Evolutionary conservation across 805 yeast genomes (phyloP).

Genomic region (Candida peoriensis): DNA sequence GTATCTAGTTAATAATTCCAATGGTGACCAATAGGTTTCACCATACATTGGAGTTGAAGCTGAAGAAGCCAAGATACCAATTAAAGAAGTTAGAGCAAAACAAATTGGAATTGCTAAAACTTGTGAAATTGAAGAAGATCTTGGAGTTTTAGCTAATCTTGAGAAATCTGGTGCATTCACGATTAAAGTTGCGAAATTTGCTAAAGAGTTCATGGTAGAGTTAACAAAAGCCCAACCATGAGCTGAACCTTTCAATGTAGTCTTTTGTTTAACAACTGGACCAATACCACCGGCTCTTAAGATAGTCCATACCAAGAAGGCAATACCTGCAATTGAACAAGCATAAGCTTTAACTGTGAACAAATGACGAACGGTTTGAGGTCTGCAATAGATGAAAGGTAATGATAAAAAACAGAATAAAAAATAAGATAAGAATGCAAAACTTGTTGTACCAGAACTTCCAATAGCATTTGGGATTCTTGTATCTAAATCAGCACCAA

Average conservation of each 20-base stretch:
- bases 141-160: constrained; percentile 63
- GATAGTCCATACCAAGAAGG: constrained; percentile 78
- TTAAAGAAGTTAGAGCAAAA: constrained; percentile 74
- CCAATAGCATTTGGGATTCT: constrained; percentile 61
- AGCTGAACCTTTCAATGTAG: constrained; percentile 49
- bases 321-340: constrained; percentile 81
- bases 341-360: constrained; percentile 77
- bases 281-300: constrained; percentile 79
- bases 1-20: constrained; percentile 57
- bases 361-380: constrained; percentile 76
- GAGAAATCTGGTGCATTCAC: constrained; percentile 88
- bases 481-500: constrained; percentile 57
- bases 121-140: constrained; percentile 52
- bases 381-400: constrained; percentile 78
- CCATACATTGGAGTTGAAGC: constrained; percentile 67
- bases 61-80: constrained; percentile 81
- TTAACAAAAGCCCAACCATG: constrained; percentile 81
- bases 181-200: constrained; percentile 86
- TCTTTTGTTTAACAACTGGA: constrained; percentile 54
- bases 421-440: constrained; percentile 70
- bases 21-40: constrained; percentile 76
- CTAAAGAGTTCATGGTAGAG: constrained; percentile 73
- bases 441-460: constrained; percentile 61
- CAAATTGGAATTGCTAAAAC: constrained; percentile 65
- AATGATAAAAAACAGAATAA: constrained; percentile 75